Conservation (phyloP, 768 basidiomycete genomes). For the Xerocomellus dryophilus region DNA sequence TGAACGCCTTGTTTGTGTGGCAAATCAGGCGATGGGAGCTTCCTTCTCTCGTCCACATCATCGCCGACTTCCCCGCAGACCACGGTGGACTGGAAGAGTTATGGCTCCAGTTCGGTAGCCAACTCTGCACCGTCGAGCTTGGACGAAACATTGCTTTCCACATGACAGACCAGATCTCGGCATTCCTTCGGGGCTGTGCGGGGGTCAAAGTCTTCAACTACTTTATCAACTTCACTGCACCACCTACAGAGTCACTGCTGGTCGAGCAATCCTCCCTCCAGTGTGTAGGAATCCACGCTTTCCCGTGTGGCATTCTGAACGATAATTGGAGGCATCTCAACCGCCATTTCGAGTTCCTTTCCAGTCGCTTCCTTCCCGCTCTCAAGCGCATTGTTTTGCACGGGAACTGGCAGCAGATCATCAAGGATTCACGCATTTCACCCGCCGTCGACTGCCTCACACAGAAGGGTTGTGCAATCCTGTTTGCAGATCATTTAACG, state of each 20-base stretch:
- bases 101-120: conserved; percentile 49
- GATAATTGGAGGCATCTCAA: conserved; percentile 33
- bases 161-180: conserved; percentile 44
- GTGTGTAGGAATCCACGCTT: conserved; percentile 51
- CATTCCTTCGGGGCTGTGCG: conserved; percentile 46
- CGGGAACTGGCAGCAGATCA: conserved; percentile 49
- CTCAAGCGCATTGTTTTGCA: conserved; percentile 47
- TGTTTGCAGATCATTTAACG: conserved; percentile 14
- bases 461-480: conserved; percentile 33
- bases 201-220: conserved; percentile 53
- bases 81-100: conserved; percentile 41
- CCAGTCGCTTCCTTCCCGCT: conserved; percentile 41
- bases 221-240: conserved; percentile 47
- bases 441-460: conserved; percentile 31
- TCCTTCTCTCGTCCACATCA: conserved; percentile 49
- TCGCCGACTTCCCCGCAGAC: conserved; percentile 47
- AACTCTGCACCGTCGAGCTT: conserved; percentile 54
- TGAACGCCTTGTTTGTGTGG: conserved; percentile 50
- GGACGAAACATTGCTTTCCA: conserved; percentile 56
- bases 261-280: conserved; percentile 35
- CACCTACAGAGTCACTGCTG: conserved; percentile 17
- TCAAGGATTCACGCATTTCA: conserved; percentile 38
- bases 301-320: conserved; percentile 41
- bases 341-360: conserved; percentile 47
- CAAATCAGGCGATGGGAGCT: conserved; percentile 49